Conservation (phyloP, 2,329 filamentous ascomycete genomes). For the Parafenestella ontariensis region DNA sequence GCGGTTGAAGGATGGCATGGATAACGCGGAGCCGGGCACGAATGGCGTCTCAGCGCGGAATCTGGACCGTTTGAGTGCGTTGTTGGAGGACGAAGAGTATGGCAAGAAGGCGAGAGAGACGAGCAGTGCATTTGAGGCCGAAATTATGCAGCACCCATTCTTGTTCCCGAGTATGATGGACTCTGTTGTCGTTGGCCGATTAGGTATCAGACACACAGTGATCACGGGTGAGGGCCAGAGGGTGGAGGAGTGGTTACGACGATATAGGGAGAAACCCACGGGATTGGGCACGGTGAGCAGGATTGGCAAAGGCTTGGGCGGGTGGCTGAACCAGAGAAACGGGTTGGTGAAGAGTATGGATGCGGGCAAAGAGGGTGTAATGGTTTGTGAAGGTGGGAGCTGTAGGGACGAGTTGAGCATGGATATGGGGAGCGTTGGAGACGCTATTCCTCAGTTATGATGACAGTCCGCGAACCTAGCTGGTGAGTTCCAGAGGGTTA, state of each 20-base stretch:
- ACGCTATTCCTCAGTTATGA: slow-evolving; percentile 19
- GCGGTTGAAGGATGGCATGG: slow-evolving; percentile 93
- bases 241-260: slow-evolving; percentile 51
- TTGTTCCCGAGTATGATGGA: slow-evolving; percentile 83
- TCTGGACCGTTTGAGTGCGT: slow-evolving; percentile 76
- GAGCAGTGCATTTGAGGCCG: slow-evolving; percentile 84
- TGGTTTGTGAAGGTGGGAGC: slow-evolving; percentile 48
- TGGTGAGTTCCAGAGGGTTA: not conserved
- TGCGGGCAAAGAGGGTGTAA: slow-evolving; percentile 43
- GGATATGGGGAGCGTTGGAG: slow-evolving; percentile 38
- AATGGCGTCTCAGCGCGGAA: slow-evolving; percentile 90
- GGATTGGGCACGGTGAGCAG: slow-evolving; percentile 43
- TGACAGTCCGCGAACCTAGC: not conserved
- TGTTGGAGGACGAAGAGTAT: slow-evolving; percentile 73
- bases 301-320: slow-evolving; percentile 41
- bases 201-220: slow-evolving; percentile 71
- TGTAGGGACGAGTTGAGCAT: slow-evolving; percentile 54
- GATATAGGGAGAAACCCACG: slow-evolving; percentile 50
- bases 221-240: slow-evolving; percentile 58
- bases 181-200: slow-evolving; percentile 73
- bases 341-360: slow-evolving; percentile 53
- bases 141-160: slow-evolving; percentile 92
- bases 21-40: slow-evolving; percentile 86
- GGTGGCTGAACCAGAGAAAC: slow-evolving; percentile 62
- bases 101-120: slow-evolving; percentile 72